Base-by-base conservation (phyloP, 1,284 basidiomycete species). In the Spongispora temasekensis region DNA sequence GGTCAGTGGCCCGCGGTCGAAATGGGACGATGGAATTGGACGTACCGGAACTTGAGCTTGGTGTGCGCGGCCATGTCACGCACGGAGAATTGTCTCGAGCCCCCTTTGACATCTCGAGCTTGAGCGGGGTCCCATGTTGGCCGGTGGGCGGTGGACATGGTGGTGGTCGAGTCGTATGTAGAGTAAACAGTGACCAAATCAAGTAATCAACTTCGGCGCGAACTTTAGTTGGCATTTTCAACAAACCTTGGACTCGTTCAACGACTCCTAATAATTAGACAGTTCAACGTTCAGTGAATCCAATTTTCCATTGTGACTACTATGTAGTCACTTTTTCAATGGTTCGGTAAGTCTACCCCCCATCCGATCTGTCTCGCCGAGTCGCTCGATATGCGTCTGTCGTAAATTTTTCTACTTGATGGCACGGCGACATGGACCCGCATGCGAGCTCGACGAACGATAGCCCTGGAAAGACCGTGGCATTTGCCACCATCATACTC, bases 51-150 rank as follows among this genome's bases (percentile, higher is more conserved):
- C 81, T 98, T 98, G 65, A 98, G 89, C 77, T 96, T 96, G 1
- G 95, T 98, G 75, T 97, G 93, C 5, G 93, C 83, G 4, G 95
- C 93, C 83, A 97, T 91, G 73, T 96, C 93, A 61, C 91, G 86
- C 70, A 92, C 90, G 17, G 93, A 95, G 77, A 90, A 92, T 73
- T 95, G 93, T 64, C 92, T 87, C 52, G 94, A 94, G 59, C 92
- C 93, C 13, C 90, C 90, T 74, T 94, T 95, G 67, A 90, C 87
- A 73, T 92, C 90, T 68, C 85, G 86, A n/a, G 90, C 91, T 72
- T 93, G 91, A 0, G 91, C 91, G 3, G 91, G 91, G 66, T 93
- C 91, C 91, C 91, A 93, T 87, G 91, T 93, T 68, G 91, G 91
- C 78, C 91, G 87, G 75, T 93, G 91, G 28, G 91, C 91, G 80